These are phyloP conservation scores for Colletotrichum echinochloae DNA, from an alignment of 2,329 filamentous ascomycete genomes.

Conservation along the genomic window DNA sequence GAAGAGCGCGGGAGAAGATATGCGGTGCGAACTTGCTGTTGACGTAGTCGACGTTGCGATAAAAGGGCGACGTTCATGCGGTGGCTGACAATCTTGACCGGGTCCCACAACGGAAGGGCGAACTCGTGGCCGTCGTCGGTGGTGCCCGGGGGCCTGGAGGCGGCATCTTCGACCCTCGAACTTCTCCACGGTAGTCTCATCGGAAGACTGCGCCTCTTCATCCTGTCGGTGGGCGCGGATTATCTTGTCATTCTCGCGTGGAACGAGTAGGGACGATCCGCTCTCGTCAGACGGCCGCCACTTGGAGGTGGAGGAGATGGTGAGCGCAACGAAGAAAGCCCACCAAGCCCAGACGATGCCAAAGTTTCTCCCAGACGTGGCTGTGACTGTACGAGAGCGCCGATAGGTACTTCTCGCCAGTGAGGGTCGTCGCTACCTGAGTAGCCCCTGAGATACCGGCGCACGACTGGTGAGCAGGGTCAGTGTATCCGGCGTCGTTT, in stretches of 20 bases:
- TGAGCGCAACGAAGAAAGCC: conserved; percentile 68
- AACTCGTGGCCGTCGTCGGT: conserved; percentile 74
- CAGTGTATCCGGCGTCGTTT: conserved; percentile 59
- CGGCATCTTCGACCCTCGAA: conserved; percentile 62
- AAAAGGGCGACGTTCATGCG: conserved; percentile 73
- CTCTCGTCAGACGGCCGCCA: conserved; percentile 67
- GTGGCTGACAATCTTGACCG: conserved; percentile 72
- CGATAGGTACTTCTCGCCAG: conserved; percentile 68
- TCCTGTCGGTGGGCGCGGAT: conserved; percentile 52
- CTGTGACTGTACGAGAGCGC: conserved; percentile 65
- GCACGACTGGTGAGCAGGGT: conserved; percentile 62
- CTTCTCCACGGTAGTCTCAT: conserved; percentile 50
- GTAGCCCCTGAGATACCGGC: conserved; percentile 68
- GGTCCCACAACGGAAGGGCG: conserved; percentile 73
- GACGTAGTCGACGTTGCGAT: conserved; percentile 74
- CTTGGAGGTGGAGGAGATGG: conserved; percentile 66
- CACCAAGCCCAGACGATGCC: conserved; percentile 74
- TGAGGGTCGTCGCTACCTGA: conserved; percentile 60
- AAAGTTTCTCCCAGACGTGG: conserved; percentile 71
- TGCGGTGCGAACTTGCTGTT: conserved; percentile 73
- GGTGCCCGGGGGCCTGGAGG: conserved; percentile 55
- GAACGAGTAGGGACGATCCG: conserved; percentile 69
- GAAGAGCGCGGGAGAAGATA: conserved; percentile 64
- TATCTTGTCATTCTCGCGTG: conserved; percentile 66
- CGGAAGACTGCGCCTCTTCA: conserved; percentile 59